Conservation (phyloP, 225 moss, liverwort and hornwort genomes). For the Takakia lepidozioides region DNA sequence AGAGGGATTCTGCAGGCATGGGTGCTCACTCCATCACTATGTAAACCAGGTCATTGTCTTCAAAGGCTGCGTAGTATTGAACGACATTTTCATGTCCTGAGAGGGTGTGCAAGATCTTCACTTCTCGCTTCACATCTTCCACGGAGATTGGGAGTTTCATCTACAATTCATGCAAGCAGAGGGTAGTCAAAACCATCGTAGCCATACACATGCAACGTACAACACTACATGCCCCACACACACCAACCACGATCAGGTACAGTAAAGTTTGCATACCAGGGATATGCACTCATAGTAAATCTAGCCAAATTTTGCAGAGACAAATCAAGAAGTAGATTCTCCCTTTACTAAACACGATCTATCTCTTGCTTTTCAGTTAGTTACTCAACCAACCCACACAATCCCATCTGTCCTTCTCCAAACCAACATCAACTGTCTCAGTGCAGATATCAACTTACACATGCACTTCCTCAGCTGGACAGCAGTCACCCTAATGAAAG, state of each 20-base stretch:
- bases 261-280: neutral
- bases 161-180: no score
- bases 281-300: neutral
- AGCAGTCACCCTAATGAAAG: no score
- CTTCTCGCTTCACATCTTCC: constrained; percentile 90
- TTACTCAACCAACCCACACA: no score
- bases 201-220: no score
- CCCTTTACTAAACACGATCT: no score
- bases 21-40: constrained; percentile 87
- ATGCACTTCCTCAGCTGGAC: no score
- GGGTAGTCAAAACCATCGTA: no score
- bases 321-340: neutral
- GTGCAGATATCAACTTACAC: no score
- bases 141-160: constrained; percentile 89
- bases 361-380: no score
- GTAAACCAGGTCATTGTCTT: constrained; percentile 92
- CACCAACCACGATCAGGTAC: neutral
- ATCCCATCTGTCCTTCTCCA: no score
- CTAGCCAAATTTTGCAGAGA: neutral
- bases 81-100: constrained; percentile 93
- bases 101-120: constrained; percentile 70
- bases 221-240: neutral
- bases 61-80: constrained; percentile 81
- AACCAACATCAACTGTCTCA: no score
- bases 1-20: no score